Evolutionary conservation across 1,139 yeast species (phyloP).

Genomic region (Pichia norvegensis): DNA sequence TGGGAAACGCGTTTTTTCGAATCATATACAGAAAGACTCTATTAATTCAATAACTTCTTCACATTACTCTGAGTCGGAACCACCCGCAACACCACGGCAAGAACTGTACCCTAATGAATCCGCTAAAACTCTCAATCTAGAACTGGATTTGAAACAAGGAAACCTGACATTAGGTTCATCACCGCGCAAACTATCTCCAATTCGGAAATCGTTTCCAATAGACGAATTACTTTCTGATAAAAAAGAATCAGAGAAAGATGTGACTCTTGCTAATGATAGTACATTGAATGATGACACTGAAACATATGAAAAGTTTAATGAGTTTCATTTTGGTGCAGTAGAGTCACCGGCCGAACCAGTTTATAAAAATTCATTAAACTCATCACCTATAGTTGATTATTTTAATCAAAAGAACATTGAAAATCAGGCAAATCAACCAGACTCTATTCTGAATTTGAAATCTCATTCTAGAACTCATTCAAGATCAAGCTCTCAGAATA

Average conservation of each 20-base stretch:
- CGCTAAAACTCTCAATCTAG: conserved; percentile 4
- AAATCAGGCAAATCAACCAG: not conserved
- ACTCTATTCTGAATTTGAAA: not conserved
- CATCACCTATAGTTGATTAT: conserved; percentile 5
- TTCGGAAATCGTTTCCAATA: conserved; percentile 10
- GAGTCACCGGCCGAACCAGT: conserved; percentile 13
- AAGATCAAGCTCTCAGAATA: not conserved
- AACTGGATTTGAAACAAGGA: conserved; percentile 9
- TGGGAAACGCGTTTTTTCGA: not conserved
- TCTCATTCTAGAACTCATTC: not conserved
- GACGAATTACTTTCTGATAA: not conserved
- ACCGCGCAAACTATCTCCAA: conserved; percentile 24
- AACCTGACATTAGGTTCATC: conserved; percentile 24
- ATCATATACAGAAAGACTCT: conserved; percentile 6
- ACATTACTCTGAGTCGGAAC: conserved; percentile 8
- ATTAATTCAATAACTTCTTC: conserved; percentile 13
- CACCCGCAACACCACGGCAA: not conserved
- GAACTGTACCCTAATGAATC: not conserved
- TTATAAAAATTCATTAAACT: conserved; percentile 11
- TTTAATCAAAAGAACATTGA: not conserved
- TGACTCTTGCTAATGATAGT: not conserved
- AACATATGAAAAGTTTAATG: not conserved
- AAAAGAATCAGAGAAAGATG: not conserved
- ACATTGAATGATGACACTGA: not conserved
- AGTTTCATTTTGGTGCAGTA: conserved; percentile 6